Percentiles rank a stretch among this genome's conserved stretches.
phyloP scores from a whole-genome alignment of 345 rosid genomes.

The Conringia planisiliqua region DNA sequence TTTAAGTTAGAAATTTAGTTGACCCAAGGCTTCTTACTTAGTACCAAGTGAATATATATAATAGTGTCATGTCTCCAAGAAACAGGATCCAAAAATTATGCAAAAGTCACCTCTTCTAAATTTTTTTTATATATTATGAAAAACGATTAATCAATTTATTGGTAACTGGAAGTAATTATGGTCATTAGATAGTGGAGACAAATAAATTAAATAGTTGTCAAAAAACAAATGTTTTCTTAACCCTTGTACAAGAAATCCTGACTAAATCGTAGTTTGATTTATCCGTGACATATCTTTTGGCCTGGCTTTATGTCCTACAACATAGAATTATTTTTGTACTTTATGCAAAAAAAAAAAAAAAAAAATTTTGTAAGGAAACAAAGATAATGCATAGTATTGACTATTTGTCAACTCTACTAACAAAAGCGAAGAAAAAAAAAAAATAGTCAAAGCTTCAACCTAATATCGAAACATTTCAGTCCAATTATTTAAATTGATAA shows the following conservation, averaged over 20 bases:
- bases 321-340: background rate
- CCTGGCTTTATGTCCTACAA: background rate
- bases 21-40: conserved; percentile 1
- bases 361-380: background rate
- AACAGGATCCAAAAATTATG: conserved; percentile 33
- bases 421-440: background rate
- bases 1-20: conserved; percentile 22
- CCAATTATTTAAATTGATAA: background rate
- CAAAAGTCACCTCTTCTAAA: conserved; percentile 2
- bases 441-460: background rate
- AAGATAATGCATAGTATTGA: background rate
- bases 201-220: background rate
- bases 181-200: background rate
- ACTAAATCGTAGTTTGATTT: background rate
- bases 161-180: background rate
- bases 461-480: background rate
- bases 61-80: conserved; percentile 27
- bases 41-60: conserved; percentile 17
- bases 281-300: background rate
- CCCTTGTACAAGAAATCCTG: background rate
- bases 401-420: background rate
- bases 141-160: background rate
- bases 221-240: background rate
- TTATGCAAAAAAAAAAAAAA: background rate
- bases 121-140: background rate